Evolutionary conservation across 805 yeast genomes (phyloP).

Genomic region (Ogataea degrootiae): DNA sequence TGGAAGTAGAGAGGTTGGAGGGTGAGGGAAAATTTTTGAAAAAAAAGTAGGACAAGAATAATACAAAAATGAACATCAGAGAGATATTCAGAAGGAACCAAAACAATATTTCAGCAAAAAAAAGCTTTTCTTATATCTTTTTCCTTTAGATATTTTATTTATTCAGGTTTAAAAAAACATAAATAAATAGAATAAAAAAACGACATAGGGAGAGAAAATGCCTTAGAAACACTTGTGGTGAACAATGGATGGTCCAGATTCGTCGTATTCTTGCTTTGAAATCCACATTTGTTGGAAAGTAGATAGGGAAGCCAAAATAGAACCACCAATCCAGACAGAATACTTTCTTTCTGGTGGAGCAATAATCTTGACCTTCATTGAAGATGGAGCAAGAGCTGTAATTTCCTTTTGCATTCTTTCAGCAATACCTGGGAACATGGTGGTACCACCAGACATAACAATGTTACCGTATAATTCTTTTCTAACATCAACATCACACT

Average conservation of each 20-base stretch:
- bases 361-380: slow-evolving; percentile 98
- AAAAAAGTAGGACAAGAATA: slow-evolving; percentile 5
- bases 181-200: background rate
- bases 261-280: slow-evolving; percentile 99
- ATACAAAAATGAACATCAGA: slow-evolving; percentile 4
- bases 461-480: slow-evolving; percentile 98
- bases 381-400: slow-evolving; percentile 98
- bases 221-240: slow-evolving; percentile 89
- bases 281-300: slow-evolving; percentile 99
- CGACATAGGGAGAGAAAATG: background rate
- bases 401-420: slow-evolving; percentile 99
- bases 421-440: slow-evolving; percentile 99
- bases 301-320: slow-evolving; percentile 95
- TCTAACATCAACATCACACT: slow-evolving; percentile 99
- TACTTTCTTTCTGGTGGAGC: slow-evolving; percentile 99
- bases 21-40: background rate
- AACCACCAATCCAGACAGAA: slow-evolving; percentile 99
- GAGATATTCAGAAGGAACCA: slow-evolving; percentile 6
- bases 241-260: slow-evolving; percentile 99
- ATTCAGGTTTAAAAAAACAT: background rate
- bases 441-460: slow-evolving; percentile 99
- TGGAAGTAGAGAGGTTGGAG: background rate
- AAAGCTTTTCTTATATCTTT: background rate
- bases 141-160: background rate
- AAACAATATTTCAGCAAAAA: slow-evolving; percentile 4